Conservation (phyloP, 2,329 filamentous ascomycete species). For the Calonectria henricotiae region DNA sequence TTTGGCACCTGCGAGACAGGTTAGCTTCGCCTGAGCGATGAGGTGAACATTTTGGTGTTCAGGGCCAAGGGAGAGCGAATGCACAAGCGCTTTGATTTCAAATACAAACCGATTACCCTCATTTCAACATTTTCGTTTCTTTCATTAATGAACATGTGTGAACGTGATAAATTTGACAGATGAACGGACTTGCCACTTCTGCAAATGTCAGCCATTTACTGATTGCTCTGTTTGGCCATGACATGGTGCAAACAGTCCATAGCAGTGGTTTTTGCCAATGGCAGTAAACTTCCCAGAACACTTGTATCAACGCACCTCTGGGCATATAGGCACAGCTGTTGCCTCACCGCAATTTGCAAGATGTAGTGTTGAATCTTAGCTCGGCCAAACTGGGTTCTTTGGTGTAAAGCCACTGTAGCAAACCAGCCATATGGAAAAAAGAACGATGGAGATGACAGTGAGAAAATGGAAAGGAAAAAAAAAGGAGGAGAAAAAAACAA, state of each 20-base stretch:
- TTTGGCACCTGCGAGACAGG: conserved; percentile 28
- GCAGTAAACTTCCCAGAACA: conserved; percentile 7
- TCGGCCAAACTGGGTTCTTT: not conserved
- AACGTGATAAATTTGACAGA: not conserved
- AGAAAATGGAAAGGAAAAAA: not conserved
- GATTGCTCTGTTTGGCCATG: not conserved
- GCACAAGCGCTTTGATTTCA: conserved; percentile 41
- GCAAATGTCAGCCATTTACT: not conserved
- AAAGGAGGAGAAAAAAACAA: not conserved
- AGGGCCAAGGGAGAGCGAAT: conserved; percentile 37
- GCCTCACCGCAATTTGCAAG: conserved; percentile 1
- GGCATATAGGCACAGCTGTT: not conserved
- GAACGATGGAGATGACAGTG: not conserved
- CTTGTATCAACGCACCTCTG: not conserved
- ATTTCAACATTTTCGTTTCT: not conserved
- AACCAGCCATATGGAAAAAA: not conserved
- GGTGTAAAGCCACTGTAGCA: not conserved
- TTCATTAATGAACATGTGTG: not conserved
- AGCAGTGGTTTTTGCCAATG: not conserved
- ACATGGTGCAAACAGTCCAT: not conserved
- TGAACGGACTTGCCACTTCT: too few species aligned
- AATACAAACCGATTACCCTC: conserved; percentile 36
- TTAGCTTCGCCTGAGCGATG: conserved; percentile 44
- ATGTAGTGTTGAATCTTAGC: not conserved
- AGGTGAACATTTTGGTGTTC: conserved; percentile 46